phyloP scores from a whole-genome alignment of 2,329 filamentous ascomycete genomes.

The Zopfia rhizophila region DNA sequence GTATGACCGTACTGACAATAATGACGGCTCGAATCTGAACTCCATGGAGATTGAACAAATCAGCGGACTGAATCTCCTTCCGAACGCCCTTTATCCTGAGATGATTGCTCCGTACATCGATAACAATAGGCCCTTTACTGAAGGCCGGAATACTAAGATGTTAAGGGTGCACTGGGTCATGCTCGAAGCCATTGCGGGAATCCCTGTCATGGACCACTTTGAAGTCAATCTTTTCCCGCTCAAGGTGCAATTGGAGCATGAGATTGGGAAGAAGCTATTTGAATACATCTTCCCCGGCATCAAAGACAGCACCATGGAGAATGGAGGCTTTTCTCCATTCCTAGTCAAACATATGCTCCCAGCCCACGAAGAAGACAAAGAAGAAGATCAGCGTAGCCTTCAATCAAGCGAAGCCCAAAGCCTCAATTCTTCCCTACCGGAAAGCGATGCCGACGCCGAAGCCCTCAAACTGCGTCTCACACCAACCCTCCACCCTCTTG shows the following conservation, averaged over 20 bases:
- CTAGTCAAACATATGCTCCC: conserved; percentile 64
- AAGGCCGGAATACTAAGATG: conserved; percentile 79
- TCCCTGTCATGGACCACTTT: conserved; percentile 96
- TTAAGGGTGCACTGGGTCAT: conserved; percentile 96
- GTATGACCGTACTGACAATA: conserved; percentile 96
- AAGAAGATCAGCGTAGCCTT: conserved; percentile 54
- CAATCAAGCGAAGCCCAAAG: conserved; percentile 27
- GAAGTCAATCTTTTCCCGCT: conserved; percentile 93
- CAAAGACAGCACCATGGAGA: conserved; percentile 61
- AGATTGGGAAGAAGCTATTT: conserved; percentile 91
- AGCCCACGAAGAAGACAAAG: conserved; percentile 59
- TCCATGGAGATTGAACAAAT: conserved; percentile 88
- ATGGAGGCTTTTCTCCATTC: conserved; percentile 71
- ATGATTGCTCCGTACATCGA: conserved; percentile 94
- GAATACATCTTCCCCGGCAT: conserved; percentile 97
- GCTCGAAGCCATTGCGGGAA: conserved; percentile 97
- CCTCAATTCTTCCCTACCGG: conserved; percentile 30
- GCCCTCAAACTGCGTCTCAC: conserved; percentile 84
- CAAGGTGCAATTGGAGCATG: conserved; percentile 91
- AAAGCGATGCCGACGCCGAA: conserved; percentile 67
- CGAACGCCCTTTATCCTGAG: conserved; percentile 91
- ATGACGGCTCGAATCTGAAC: conserved; percentile 96
- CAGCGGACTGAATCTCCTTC: conserved; percentile 87
- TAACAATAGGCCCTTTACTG: conserved; percentile 62
- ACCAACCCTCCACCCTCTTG: conserved; percentile 74